phyloP scores from a whole-genome alignment of 768 basidiomycete species.

The Naematelia encephala region DNA sequence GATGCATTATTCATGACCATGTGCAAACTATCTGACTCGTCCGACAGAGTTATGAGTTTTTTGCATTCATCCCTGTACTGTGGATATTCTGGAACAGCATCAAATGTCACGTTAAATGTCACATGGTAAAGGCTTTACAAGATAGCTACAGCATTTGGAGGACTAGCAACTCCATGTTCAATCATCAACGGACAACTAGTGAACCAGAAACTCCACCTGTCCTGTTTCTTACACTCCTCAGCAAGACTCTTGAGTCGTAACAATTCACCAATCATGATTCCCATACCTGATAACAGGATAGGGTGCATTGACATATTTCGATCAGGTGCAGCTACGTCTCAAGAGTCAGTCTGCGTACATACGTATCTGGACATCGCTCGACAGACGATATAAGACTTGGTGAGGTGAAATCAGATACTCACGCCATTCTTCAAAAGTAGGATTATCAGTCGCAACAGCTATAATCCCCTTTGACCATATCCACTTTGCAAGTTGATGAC shows the following conservation, averaged over 20 bases:
- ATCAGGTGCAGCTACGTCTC: neutral
- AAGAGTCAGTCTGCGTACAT: neutral
- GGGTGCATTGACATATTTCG: slow-evolving; percentile 6
- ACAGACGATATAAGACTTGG: no score
- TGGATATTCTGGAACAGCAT: no score
- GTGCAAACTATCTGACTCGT: no score
- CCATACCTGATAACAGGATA: slow-evolving; percentile 11
- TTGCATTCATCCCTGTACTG: no score
- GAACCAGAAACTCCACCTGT: slow-evolving; percentile 15
- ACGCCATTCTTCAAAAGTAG: slow-evolving; percentile 14
- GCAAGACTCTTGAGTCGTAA: slow-evolving; percentile 3
- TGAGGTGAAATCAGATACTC: no score
- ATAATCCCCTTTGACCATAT: slow-evolving; percentile 16
- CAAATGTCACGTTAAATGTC: no score
- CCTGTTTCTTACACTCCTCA: slow-evolving; percentile 11
- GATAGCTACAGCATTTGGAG: slow-evolving; percentile 14
- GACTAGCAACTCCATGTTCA: slow-evolving; percentile 16
- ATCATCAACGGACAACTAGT: slow-evolving; percentile 12
- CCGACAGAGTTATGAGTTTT: no score
- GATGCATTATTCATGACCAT: neutral
- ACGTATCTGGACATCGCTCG: no score
- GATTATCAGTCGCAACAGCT: slow-evolving; percentile 14
- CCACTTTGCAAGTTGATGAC: slow-evolving; percentile 3
- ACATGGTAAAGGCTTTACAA: neutral
- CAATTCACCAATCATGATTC: slow-evolving; percentile 16